Conservation (phyloP, 2,329 filamentous ascomycete genomes). For the Dendryphion nanum region DNA sequence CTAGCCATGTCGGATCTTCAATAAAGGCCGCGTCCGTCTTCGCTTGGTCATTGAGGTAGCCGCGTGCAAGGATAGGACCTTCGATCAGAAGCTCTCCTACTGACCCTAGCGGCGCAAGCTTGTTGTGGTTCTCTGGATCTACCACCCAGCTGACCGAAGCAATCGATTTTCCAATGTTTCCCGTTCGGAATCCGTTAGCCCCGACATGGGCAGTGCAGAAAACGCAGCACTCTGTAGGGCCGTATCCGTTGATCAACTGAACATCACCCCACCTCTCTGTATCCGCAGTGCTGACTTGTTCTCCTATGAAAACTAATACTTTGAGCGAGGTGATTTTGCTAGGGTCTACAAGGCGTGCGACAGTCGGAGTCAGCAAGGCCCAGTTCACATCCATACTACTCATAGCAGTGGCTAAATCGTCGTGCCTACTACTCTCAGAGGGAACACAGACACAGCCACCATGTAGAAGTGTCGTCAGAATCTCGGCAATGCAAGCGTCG, state of each 20-base stretch:
- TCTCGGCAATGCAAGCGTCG: conserved; percentile 51
- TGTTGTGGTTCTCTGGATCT: conserved; percentile 25
- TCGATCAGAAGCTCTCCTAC: conserved; percentile 54
- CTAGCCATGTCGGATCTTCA: conserved; percentile 19
- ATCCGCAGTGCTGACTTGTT: too few species aligned
- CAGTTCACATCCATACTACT: neutral
- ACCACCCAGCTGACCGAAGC: too few species aligned
- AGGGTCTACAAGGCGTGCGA: neutral
- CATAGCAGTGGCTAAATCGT: conserved; percentile 25
- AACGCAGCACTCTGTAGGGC: conserved; percentile 3
- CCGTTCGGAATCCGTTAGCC: too few species aligned
- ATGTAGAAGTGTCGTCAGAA: conserved; percentile 47
- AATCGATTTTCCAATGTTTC: too few species aligned
- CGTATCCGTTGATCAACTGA: conserved; percentile 2
- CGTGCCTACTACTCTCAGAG: conserved; percentile 50
- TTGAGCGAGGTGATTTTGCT: neutral
- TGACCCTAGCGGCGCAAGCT: conserved; percentile 11
- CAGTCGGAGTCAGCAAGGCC: conserved; percentile 1
- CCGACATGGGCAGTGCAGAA: too few species aligned
- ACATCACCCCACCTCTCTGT: neutral
- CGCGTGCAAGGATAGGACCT: conserved; percentile 42
- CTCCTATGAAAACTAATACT: neutral
- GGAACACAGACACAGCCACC: conserved; percentile 52
- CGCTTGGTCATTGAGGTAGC: conserved; percentile 11
- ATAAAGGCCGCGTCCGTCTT: conserved; percentile 45